A percentile compares a stretch with the other conserved stretches of the same genome.
phyloP scores from a whole-genome alignment of 768 basidiomycete genomes.

The Naganishia vaughanmartiniae region DNA sequence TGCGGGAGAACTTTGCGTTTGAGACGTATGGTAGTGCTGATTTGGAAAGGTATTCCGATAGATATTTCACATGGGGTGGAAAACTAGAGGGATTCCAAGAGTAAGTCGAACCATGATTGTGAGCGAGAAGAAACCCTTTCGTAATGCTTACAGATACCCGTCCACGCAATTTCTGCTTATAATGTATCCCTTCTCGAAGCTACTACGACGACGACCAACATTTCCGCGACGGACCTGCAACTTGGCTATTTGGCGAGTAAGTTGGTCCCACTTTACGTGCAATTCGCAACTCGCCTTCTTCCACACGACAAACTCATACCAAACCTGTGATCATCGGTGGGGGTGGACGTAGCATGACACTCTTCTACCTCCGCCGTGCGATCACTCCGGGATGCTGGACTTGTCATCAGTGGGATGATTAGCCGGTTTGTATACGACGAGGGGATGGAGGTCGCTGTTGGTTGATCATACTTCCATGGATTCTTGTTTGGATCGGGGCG shows the following conservation, averaged over 20 bases:
- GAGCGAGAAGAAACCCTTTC: background rate
- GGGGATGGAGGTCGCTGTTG: too few relatives aligned
- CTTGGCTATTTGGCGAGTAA: constrained; percentile 39
- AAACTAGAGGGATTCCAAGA: constrained; percentile 29
- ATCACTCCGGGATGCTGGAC: constrained; percentile 33
- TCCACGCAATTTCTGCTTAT: background rate
- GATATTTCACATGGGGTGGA: constrained; percentile 21
- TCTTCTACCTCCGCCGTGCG: constrained; percentile 36
- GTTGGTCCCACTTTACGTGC: background rate
- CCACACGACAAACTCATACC: background rate
- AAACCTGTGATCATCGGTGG: background rate
- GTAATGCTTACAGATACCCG: background rate
- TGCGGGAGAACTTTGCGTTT: constrained; percentile 10
- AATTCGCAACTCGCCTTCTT: too few relatives aligned
- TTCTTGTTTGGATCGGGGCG: too few relatives aligned
- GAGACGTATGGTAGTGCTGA: constrained; percentile 13
- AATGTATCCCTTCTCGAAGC: constrained; percentile 9
- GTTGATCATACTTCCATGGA: too few relatives aligned
- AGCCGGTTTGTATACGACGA: too few relatives aligned
- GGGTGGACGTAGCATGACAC: constrained; percentile 30
- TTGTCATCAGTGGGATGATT: constrained; percentile 29
- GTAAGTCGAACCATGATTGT: background rate
- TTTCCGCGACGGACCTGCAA: constrained; percentile 33
- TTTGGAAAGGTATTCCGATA: background rate
- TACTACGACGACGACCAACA: constrained; percentile 39